Conservation (phyloP, 441 rosid species). For the Viola pubescens region DNA sequence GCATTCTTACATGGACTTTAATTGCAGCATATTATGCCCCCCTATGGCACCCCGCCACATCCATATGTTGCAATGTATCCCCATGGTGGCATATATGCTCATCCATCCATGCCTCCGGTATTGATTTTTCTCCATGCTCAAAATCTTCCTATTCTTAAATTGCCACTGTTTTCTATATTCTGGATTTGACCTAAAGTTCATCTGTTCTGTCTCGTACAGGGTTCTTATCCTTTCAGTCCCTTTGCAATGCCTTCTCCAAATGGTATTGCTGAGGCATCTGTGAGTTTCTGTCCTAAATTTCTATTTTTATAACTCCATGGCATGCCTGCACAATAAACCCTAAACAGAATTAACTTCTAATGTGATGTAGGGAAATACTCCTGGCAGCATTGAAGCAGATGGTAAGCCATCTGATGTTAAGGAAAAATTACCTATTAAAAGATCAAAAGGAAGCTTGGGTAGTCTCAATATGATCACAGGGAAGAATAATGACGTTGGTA, state of each 20-base stretch:
- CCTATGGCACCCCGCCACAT: constrained; percentile 88
- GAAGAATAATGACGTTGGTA: constrained; percentile 57
- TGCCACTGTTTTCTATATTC: constrained; percentile 7
- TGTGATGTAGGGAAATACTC: constrained; percentile 61
- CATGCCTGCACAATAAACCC: neutral
- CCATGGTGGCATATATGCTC: constrained; percentile 84
- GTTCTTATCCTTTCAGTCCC: constrained; percentile 94
- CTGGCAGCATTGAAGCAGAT: constrained; percentile 56
- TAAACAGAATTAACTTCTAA: constrained; percentile 13
- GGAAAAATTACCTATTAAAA: constrained; percentile 90
- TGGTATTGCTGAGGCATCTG: constrained; percentile 75
- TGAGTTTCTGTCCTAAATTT: constrained; percentile 31
- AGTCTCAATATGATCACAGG: constrained; percentile 87
- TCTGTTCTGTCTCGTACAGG: constrained; percentile 36
- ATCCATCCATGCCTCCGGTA: constrained; percentile 92
- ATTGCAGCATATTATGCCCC: constrained; percentile 90
- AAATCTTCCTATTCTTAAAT: constrained; percentile 8
- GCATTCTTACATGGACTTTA: constrained; percentile 11
- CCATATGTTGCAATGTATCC: constrained; percentile 97
- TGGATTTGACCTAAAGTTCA: constrained; percentile 8
- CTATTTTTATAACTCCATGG: neutral
- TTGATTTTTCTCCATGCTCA: constrained; percentile 16
- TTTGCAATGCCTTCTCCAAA: constrained; percentile 89
- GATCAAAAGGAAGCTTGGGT: constrained; percentile 97
- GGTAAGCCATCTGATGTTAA: constrained; percentile 70